Evolutionary conservation across 441 rosid species (phyloP), one percentile per base, ranked within the genome.

Genomic region (Melastoma candidum): DNA sequence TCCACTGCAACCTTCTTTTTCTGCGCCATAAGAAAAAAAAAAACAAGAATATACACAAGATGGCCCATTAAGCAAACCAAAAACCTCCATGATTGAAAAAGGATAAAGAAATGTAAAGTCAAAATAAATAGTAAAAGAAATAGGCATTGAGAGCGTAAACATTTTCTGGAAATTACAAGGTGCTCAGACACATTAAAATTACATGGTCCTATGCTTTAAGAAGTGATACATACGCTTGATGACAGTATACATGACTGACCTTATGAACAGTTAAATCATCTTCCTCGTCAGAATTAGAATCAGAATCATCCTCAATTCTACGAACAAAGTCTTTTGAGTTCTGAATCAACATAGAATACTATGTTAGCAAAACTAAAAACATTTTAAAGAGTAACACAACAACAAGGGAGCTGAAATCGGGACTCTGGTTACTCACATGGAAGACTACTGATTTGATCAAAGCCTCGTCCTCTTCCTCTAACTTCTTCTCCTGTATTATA

Each of bases 381-480:
- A 36, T 57, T 41, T 46, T 41, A 54, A 63, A 48, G 54, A 27
- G 53, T 36, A 11, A 46, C 48, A 44, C 13, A 46, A 2, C 51
- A 32, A 11, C 25, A 6, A 54, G 41, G 46, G 25, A 26, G 46
- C 8, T 8, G 46, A n/a, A 47, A 13, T 39, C 0, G 8, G 26
- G 32, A 44, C n/a, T 71, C 41, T 41, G 2, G 24, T 60, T 49
- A 72, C 87, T 76, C 26, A 82, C 97, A 62, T 83, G 74, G 66
- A 92, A 92, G 56, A 85, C 55, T 53, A 64, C 74, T 13, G 90
- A 77, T 68, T 81, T 88, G 48, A 92, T 71, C 49, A 85, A 82
- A 0, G 79, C 86, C 72, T 85, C 95, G 66, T 92, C 98, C 63
- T 85, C 97, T 72, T 88, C 97, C 71, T 92, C 97, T 68, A 85